phyloP scores from a whole-genome alignment of 495 filamentous ascomycete genomes.

The Neurospora sp. region DNA sequence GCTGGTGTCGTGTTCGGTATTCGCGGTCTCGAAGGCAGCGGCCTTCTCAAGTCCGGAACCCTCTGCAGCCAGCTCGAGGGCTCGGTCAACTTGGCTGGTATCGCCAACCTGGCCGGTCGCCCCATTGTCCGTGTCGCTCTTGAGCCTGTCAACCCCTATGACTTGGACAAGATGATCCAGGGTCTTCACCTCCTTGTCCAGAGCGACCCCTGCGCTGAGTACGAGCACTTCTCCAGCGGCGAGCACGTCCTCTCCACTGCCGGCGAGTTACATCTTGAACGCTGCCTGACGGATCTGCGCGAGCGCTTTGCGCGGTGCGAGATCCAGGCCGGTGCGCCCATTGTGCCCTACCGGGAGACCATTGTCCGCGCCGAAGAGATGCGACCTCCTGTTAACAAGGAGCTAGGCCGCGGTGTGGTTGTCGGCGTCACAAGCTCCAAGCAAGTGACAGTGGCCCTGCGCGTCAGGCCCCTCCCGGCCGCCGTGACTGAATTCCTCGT shows the following conservation, averaged over 20 bases:
- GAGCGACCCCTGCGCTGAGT: slow-evolving; percentile 91
- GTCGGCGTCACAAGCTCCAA: slow-evolving; percentile 69
- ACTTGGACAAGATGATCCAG: slow-evolving; percentile 86
- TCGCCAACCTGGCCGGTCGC: slow-evolving; percentile 58
- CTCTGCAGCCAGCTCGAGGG: slow-evolving; percentile 83
- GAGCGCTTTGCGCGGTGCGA: slow-evolving; percentile 93
- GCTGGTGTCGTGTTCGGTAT: slow-evolving; percentile 97
- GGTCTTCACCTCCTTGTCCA: slow-evolving; percentile 84
- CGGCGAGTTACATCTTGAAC: slow-evolving; percentile 88
- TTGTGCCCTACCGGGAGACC: slow-evolving; percentile 91
- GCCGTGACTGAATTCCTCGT: slow-evolving; percentile 76
- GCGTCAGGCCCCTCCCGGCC: slow-evolving; percentile 69
- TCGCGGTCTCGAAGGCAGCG: slow-evolving; percentile 74
- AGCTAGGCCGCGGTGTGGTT: slow-evolving; percentile 77
- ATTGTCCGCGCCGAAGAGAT: slow-evolving; percentile 83
- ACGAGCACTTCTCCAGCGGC: slow-evolving; percentile 84
- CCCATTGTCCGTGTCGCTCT: slow-evolving; percentile 94
- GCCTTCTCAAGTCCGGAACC: slow-evolving; percentile 85
- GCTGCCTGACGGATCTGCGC: slow-evolving; percentile 86
- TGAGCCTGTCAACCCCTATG: slow-evolving; percentile 77
- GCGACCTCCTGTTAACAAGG: slow-evolving; percentile 76
- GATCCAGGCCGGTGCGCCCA: slow-evolving; percentile 86
- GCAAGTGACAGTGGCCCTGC: slow-evolving; percentile 66
- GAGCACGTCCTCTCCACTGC: slow-evolving; percentile 95
- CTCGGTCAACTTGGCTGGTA: slow-evolving; percentile 83